These are phyloP conservation scores for Talaromyces stipitatus DNA, from an alignment of 495 filamentous ascomycete genomes.

Conservation along the genomic window DNA sequence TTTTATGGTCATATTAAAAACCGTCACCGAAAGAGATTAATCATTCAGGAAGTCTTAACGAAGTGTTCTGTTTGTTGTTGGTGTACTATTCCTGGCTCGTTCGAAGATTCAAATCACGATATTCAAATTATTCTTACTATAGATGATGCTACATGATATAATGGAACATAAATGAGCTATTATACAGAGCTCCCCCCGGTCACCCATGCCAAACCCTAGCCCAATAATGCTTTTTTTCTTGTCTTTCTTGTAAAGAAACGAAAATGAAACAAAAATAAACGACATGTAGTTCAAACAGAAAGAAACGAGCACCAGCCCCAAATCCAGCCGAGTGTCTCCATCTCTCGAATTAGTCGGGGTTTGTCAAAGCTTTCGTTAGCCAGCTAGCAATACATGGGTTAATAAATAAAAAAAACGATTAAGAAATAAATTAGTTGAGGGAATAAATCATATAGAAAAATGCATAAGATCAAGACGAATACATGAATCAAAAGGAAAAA, in stretches of 20 bases:
- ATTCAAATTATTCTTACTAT: background rate
- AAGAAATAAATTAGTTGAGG: slow-evolving; percentile 7
- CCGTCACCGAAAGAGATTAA: too few species aligned
- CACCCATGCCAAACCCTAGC: background rate
- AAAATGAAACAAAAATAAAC: slow-evolving; percentile 20
- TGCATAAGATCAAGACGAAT: slow-evolving; percentile 15
- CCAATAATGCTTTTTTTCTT: background rate
- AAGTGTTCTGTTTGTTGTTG: too few species aligned
- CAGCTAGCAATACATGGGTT: slow-evolving; percentile 39
- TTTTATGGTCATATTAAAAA: too few species aligned
- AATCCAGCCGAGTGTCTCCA: slow-evolving; percentile 19
- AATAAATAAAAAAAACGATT: slow-evolving; percentile 13
- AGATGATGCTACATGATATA: background rate
- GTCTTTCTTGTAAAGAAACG: background rate
- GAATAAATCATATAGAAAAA: slow-evolving; percentile 3
- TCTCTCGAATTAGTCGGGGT: slow-evolving; percentile 9
- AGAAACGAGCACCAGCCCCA: slow-evolving; percentile 10
- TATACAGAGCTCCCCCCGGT: background rate
- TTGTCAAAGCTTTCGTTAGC: slow-evolving; percentile 24
- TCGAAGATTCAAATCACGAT: background rate
- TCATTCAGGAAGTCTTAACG: too few species aligned
- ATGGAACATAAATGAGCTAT: background rate
- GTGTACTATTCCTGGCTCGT: too few species aligned
- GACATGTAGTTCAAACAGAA: slow-evolving; percentile 9
- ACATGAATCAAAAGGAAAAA: slow-evolving; percentile 15